Evolutionary conservation across 352 stramenopile genomes (phyloP).

Genomic region (Blastocystis sp.): DNA sequence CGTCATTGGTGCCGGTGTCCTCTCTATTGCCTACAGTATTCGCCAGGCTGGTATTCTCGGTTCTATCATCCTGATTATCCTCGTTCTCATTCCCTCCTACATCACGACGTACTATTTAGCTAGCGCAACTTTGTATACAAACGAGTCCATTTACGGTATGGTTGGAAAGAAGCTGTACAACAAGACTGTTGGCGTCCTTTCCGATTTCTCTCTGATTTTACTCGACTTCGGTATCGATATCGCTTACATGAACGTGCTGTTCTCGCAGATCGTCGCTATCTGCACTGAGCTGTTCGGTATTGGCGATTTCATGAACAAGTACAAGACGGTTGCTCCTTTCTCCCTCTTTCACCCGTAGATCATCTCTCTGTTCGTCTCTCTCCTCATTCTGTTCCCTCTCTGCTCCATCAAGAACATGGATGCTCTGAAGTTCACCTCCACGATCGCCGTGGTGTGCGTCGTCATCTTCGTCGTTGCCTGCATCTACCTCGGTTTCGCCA

Average conservation of each 20-base stretch:
- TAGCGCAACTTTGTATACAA: slow-evolving; percentile 40
- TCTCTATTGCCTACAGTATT: slow-evolving; percentile 71
- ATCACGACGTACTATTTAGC: slow-evolving; percentile 65
- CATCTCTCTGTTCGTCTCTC: slow-evolving; percentile 10
- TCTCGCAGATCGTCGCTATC: slow-evolving; percentile 61
- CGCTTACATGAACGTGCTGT: slow-evolving; percentile 66
- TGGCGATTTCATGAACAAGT: slow-evolving; percentile 8
- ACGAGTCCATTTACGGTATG: slow-evolving; percentile 47
- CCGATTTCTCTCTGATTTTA: slow-evolving; percentile 30
- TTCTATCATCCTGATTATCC: slow-evolving; percentile 54
- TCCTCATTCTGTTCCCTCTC: slow-evolving; percentile 62
- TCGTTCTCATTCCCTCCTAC: slow-evolving; percentile 40
- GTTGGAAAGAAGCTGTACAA: slow-evolving; percentile 46
- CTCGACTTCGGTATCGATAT: slow-evolving; percentile 69
- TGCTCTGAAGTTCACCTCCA: slow-evolving; percentile 55
- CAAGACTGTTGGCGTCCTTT: slow-evolving; percentile 27
- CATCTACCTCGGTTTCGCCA: slow-evolving; percentile 45
- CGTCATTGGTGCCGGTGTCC: slow-evolving; percentile 59
- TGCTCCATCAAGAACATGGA: slow-evolving; percentile 65
- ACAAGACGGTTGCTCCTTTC: neutral
- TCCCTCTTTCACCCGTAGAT: neutral
- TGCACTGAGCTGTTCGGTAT: slow-evolving; percentile 11
- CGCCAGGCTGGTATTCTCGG: slow-evolving; percentile 41
- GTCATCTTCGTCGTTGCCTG: slow-evolving; percentile 57
- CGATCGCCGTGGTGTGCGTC: slow-evolving; percentile 40